phyloP scores from a whole-genome alignment of 352 stramenopile genomes.

The Phytophthora foliorum region DNA sequence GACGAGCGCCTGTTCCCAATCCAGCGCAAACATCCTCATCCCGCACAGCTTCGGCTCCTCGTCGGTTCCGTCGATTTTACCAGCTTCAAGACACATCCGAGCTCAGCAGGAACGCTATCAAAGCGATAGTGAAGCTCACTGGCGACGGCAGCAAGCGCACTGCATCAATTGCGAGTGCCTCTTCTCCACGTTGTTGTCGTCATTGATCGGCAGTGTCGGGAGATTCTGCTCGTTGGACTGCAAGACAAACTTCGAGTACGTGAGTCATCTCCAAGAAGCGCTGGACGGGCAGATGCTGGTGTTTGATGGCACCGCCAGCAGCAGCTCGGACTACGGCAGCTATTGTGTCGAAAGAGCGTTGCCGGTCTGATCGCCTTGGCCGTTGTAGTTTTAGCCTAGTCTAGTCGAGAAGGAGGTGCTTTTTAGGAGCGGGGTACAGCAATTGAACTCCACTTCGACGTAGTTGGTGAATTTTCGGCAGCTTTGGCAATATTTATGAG shows the following conservation, averaged over 20 bases:
- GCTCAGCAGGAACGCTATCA: background rate
- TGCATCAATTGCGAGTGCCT: conserved; percentile 37
- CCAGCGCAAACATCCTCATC: conserved; percentile 25
- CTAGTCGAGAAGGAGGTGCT: too few species aligned
- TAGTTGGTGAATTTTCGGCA: too few species aligned
- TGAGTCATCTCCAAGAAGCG: conserved; percentile 30
- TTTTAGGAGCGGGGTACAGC: too few species aligned
- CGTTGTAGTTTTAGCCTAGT: background rate
- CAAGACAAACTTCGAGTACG: conserved; percentile 49
- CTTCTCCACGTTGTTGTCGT: conserved; percentile 37
- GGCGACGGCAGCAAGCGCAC: conserved; percentile 27
- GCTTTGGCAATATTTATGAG: too few species aligned
- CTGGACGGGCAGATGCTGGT: conserved; percentile 40
- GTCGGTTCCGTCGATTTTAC: background rate
- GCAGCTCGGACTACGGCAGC: background rate
- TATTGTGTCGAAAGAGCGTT: background rate
- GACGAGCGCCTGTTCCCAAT: background rate
- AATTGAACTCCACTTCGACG: too few species aligned
- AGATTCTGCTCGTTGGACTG: conserved; percentile 60
- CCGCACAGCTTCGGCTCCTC: background rate
- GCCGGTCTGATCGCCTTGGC: background rate
- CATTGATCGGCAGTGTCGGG: conserved; percentile 1
- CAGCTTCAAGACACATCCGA: background rate
- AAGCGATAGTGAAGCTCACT: conserved; percentile 10
- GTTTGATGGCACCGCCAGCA: background rate